These are phyloP conservation scores for Hypoxylon sp. DNA, from an alignment of 2,329 filamentous ascomycete species.

Conservation along the genomic window DNA sequence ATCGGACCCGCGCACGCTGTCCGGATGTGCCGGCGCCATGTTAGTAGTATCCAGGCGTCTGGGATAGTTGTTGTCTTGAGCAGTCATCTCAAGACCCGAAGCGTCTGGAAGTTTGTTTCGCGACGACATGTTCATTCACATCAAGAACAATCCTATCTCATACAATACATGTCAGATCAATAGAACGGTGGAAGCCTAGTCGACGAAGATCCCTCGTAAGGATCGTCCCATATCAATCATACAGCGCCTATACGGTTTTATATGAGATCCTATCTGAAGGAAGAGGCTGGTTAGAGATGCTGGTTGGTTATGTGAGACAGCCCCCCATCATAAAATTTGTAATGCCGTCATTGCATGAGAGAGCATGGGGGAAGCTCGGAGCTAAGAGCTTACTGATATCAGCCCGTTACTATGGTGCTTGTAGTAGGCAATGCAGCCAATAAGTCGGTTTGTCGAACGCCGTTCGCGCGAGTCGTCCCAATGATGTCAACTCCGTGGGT, in stretches of 20 bases:
- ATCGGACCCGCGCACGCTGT: constrained; percentile 27
- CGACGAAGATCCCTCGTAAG: neutral
- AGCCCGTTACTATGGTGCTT: neutral
- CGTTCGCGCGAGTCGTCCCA: constrained; percentile 18
- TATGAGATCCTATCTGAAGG: constrained; percentile 5
- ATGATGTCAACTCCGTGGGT: constrained; percentile 20
- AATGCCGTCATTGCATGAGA: constrained; percentile 22
- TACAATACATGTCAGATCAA: constrained; percentile 7
- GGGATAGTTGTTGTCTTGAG: constrained; percentile 10
- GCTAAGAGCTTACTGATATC: constrained; percentile 21
- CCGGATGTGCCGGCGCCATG: constrained; percentile 4
- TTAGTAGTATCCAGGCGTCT: constrained; percentile 2
- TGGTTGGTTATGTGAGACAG: neutral
- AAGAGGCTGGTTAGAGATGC: constrained; percentile 8
- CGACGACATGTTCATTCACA: constrained; percentile 20
- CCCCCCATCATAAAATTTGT: constrained; percentile 17
- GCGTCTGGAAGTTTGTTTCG: constrained; percentile 25
- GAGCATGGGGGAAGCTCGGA: constrained; percentile 5
- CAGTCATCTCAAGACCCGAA: constrained; percentile 32
- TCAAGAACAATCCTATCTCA: neutral
- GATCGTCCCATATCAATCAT: constrained; percentile 6
- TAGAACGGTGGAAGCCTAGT: neutral
- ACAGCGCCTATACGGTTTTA: constrained; percentile 7
- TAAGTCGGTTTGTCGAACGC: constrained; percentile 1
- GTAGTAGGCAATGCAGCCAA: neutral